A percentile compares a stretch with the other conserved stretches of the same genome.
phyloP scores from a whole-genome alignment of 2,329 filamentous ascomycete genomes.

The Cytospora mali region DNA sequence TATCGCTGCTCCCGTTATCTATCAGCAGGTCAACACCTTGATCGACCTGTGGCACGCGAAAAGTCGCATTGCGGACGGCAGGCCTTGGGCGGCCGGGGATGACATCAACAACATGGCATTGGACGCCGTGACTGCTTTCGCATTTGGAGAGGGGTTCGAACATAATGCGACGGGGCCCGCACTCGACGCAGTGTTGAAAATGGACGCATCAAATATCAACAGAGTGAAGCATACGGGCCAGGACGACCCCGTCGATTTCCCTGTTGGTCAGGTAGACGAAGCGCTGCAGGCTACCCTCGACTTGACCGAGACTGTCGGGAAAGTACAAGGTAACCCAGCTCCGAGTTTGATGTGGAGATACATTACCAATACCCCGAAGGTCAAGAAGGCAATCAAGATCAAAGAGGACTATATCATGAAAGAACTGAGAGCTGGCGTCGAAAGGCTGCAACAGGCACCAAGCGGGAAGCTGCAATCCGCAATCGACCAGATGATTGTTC shows the following conservation, averaged over 20 bases:
- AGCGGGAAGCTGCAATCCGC: neutral
- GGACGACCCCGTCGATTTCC: neutral
- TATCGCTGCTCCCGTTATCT: neutral
- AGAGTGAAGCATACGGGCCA: too few relatives aligned
- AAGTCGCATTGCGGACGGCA: conserved; percentile 21
- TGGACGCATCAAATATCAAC: neutral
- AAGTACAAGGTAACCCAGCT: neutral
- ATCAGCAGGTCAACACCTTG: conserved; percentile 25
- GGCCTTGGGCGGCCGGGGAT: conserved; percentile 11
- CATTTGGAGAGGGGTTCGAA: neutral
- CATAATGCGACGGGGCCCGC: neutral
- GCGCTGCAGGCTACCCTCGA: neutral
- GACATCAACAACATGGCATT: neutral
- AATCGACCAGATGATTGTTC: neutral
- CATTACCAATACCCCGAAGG: neutral
- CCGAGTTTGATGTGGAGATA: neutral
- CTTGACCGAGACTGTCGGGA: neutral
- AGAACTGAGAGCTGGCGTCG: neutral
- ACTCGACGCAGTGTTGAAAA: neutral
- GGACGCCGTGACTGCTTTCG: neutral
- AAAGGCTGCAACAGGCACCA: neutral
- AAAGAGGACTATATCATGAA: neutral
- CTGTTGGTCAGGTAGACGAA: neutral
- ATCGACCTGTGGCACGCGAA: conserved; percentile 29
- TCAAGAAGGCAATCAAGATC: neutral